Evolutionary conservation across 2,329 filamentous ascomycete genomes (phyloP), one percentile per base, ranked within the genome.

Genomic region (Capronia coronata): DNA sequence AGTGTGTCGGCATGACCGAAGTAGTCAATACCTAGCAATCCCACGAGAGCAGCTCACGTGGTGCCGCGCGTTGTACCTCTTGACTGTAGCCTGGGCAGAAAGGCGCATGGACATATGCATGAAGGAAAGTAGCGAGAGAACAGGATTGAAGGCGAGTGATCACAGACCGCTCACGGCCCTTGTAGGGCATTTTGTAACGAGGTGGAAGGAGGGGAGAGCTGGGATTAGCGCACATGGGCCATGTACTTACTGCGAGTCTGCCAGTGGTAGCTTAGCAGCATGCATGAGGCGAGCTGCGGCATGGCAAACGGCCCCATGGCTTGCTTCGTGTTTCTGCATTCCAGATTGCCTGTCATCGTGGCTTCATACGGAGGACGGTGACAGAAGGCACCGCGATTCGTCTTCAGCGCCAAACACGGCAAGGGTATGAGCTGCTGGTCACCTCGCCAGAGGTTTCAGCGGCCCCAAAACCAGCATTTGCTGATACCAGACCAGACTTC

Each of bases 121-220:
- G 23, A 23, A 39, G 41, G 22, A 41, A 38, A 43, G 41, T 18
- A 29, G 29, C 37, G 43, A 18, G 35, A 35, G 41, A 49, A 37
- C 45, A 44, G 25, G 48, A 45, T 32, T 18, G 21, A 41, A 50
- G 43, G 29, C 43, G 30, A 48, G 43, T 37, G 42, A 42, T 51
- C 42, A 51, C 48, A 54, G 41, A 51, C 23, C 40, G 35, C 46
- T 43, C 22, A 48, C 48, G 43, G 48, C 45, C 42, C 48, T 47
- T 51, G 48, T 46, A 54, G 44, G 34, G 44, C 45, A 56, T 48
- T 47, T 43, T 54, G 39, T 49, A 49, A 52, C 45, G 45, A 45
- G 46, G 42, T 11, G 30, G 43, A 34, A 37, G 43, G 32, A 43
- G 19, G 49, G 32, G 43, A 40, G 38, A 49, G 22, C 30, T 45